Conservation (phyloP, 345 rosid species). For the Isatis tinctoria region DNA sequence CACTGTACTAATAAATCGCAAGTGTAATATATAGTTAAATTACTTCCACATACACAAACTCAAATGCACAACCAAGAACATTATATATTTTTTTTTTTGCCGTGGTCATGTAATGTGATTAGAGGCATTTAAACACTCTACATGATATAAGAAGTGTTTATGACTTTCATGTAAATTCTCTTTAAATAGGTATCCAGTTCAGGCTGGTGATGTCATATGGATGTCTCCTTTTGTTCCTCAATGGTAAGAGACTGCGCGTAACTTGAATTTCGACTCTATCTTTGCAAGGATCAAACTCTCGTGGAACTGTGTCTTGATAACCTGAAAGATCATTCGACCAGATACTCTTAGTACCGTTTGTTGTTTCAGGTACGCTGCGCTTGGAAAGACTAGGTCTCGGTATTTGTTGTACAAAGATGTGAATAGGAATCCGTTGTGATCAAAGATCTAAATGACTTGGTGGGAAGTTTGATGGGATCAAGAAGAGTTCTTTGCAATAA, state of each 20-base stretch:
- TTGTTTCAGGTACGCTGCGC: constrained; percentile 77
- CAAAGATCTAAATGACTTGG: constrained; percentile 8
- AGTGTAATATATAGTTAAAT: not conserved
- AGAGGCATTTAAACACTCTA: no score
- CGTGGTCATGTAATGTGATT: not conserved
- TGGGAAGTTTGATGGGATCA: constrained; percentile 1
- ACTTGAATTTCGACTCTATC: not conserved
- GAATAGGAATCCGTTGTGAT: constrained; percentile 57
- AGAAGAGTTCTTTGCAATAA: not conserved
- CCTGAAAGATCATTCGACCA: not conserved
- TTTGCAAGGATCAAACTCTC: not conserved
- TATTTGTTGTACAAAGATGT: constrained; percentile 85
- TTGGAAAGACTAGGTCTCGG: constrained; percentile 60
- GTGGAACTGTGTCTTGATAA: not conserved
- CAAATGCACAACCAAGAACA: not conserved
- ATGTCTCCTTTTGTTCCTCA: constrained; percentile 99
- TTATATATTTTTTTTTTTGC: not conserved
- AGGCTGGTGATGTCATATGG: constrained; percentile 94
- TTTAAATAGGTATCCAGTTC: constrained; percentile 75
- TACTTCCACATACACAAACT: not conserved
- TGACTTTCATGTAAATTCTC: not conserved
- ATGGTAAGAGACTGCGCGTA: constrained; percentile 45
- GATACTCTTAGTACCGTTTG: not conserved
- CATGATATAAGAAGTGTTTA: not conserved
- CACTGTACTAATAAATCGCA: not conserved